A percentile compares a stretch with the other conserved stretches of the same genome.
These are phyloP conservation scores for Phytophthora quininea DNA, from an alignment of 352 stramenopile genomes.

Conservation along the genomic window DNA sequence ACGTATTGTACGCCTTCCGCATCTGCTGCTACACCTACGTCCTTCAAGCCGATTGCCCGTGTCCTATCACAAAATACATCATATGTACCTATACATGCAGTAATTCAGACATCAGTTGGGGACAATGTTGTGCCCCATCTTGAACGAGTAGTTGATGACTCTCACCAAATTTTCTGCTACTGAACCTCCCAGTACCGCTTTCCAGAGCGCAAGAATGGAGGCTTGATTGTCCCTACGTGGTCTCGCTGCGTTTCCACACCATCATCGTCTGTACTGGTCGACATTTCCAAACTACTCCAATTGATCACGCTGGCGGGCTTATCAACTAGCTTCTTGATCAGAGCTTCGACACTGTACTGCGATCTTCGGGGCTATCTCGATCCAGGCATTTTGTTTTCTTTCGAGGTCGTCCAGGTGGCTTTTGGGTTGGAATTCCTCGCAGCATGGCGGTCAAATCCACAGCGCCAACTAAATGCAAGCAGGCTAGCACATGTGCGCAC, in stretches of 20 bases:
- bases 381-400: background rate
- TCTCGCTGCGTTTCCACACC: background rate
- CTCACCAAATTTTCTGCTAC: slow-evolving; percentile 1
- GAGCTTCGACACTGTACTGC: slow-evolving; percentile 1
- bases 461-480: background rate
- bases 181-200: background rate
- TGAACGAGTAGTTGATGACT: slow-evolving; percentile 4
- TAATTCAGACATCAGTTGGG: no score
- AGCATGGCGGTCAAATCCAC: slow-evolving; percentile 9
- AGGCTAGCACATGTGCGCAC: slow-evolving; percentile 1
- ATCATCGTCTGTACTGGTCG: background rate
- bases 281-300: background rate
- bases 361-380: slow-evolving; percentile 1
- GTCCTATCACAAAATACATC: no score
- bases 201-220: background rate
- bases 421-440: background rate
- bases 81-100: no score
- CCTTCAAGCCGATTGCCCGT: no score
- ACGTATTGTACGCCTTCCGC: no score
- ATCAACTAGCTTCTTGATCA: background rate
- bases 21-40: no score
- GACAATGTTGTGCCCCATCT: slow-evolving; percentile 4
- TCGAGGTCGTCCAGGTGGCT: background rate
- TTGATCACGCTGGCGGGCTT: slow-evolving; percentile 2
- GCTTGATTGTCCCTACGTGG: background rate